phyloP scores from a whole-genome alignment of 768 basidiomycete species.

The Favolaschia claudopus region DNA sequence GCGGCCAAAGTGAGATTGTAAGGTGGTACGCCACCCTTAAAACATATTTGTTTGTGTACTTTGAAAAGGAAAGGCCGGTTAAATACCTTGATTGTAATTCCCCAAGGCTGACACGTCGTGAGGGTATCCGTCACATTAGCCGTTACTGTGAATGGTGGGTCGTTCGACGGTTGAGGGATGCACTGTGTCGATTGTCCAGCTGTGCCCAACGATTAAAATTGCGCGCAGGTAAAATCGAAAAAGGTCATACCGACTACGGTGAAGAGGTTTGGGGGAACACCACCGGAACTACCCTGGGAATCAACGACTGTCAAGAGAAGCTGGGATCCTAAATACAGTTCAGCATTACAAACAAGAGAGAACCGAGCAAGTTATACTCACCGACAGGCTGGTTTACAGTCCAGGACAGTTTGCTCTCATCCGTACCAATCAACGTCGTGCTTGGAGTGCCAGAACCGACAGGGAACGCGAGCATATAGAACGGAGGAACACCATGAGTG shows the following conservation, averaged over 20 bases:
- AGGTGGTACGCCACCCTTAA: slow-evolving; percentile 49
- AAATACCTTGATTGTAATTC: slow-evolving; percentile 44
- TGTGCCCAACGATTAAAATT: slow-evolving; percentile 16
- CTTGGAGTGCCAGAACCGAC: slow-evolving; percentile 33
- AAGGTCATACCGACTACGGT: slow-evolving; percentile 40
- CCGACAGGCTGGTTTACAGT: slow-evolving; percentile 41
- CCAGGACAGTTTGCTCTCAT: slow-evolving; percentile 42
- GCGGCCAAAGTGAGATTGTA: slow-evolving; percentile 47
- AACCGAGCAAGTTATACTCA: slow-evolving; percentile 27
- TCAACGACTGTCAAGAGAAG: slow-evolving; percentile 48
- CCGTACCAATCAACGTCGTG: slow-evolving; percentile 36
- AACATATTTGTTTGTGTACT: too few relatives aligned
- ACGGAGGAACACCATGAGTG: slow-evolving; percentile 39
- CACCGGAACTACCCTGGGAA: slow-evolving; percentile 44
- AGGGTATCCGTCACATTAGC: slow-evolving; percentile 44
- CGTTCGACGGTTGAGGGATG: slow-evolving; percentile 28
- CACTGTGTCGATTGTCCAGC: slow-evolving; percentile 44
- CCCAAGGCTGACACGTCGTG: slow-evolving; percentile 51
- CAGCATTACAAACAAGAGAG: not conserved
- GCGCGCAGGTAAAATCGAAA: not conserved
- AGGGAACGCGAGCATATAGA: slow-evolving; percentile 44
- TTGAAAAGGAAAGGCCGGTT: too few relatives aligned
- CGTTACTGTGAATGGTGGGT: slow-evolving; percentile 40
- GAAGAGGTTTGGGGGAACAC: slow-evolving; percentile 36
- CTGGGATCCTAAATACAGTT: slow-evolving; percentile 38